phyloP scores from a whole-genome alignment of 2,329 filamentous ascomycete species.

The Epichloe uncinata region DNA sequence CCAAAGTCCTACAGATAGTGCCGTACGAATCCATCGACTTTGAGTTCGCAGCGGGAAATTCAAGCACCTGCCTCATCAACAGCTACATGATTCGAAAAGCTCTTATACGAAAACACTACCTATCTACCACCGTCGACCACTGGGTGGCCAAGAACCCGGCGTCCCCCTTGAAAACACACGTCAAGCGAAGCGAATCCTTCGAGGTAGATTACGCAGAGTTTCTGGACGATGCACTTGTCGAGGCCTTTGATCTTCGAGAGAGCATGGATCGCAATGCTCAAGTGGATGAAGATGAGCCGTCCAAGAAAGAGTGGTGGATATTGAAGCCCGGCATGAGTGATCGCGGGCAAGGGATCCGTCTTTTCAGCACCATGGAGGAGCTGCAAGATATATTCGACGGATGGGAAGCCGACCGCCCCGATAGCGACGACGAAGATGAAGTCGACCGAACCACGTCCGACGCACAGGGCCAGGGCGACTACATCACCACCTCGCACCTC shows the following conservation, averaged over 20 bases:
- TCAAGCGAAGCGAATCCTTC: conserved; percentile 71
- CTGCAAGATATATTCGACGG: conserved; percentile 80
- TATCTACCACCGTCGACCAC: conserved; percentile 68
- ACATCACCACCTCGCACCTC: conserved; percentile 76
- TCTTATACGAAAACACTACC: conserved; percentile 89
- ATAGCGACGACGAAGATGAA: conserved; percentile 52
- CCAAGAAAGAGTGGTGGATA: conserved; percentile 80
- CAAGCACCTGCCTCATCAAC: conserved; percentile 57
- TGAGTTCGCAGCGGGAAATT: conserved; percentile 51
- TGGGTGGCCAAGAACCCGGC: conserved; percentile 76
- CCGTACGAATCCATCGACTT: conserved; percentile 86
- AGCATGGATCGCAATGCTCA: conserved; percentile 55
- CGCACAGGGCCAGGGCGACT: conserved; percentile 27
- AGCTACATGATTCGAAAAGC: conserved; percentile 94
- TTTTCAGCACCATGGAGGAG: conserved; percentile 77
- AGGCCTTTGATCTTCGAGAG: conserved; percentile 75
- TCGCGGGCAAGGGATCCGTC: conserved; percentile 77
- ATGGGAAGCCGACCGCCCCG: conserved; percentile 63
- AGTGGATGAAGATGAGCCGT: conserved; percentile 9
- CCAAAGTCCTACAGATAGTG: conserved; percentile 60
- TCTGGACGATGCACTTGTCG: conserved; percentile 80
- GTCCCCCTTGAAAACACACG: conserved; percentile 55
- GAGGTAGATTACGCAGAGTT: conserved; percentile 97
- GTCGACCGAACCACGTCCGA: conserved; percentile 14
- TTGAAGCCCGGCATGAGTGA: conserved; percentile 97